phyloP scores from a whole-genome alignment of 352 stramenopile species.

The Discostella stelligera region DNA sequence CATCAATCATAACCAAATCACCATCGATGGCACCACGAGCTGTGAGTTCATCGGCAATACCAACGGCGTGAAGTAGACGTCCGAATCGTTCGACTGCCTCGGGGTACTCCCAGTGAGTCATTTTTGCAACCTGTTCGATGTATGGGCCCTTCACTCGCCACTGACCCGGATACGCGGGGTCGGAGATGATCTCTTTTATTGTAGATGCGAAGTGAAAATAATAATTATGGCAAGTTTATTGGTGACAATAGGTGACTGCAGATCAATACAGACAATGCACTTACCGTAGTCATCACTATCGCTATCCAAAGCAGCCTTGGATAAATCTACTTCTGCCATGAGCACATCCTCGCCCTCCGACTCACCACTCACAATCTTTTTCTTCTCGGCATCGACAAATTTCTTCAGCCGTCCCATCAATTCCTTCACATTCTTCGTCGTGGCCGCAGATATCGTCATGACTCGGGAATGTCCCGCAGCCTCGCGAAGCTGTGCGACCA shows the following conservation, averaged over 20 bases:
- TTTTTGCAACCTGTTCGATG: conserved; percentile 85
- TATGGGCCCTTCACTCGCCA: conserved; percentile 82
- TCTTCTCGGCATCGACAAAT: conserved; percentile 71
- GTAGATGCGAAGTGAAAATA: background rate
- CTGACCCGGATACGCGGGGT: conserved; percentile 84
- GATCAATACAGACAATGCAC: conserved; percentile 12
- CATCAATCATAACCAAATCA: conserved; percentile 84
- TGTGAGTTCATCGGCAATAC: conserved; percentile 75
- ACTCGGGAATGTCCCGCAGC: conserved; percentile 73
- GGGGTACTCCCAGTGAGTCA: conserved; percentile 89
- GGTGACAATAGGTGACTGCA: background rate
- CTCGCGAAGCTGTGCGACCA: conserved; percentile 60
- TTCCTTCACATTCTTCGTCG: conserved; percentile 75
- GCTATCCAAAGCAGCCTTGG: conserved; percentile 68
- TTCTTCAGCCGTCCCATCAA: conserved; percentile 83
- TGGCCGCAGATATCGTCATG: conserved; percentile 77
- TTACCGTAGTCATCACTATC: conserved; percentile 80
- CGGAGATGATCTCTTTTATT: conserved; percentile 72
- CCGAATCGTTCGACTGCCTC: conserved; percentile 85
- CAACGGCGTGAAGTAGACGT: conserved; percentile 78
- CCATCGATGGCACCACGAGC: conserved; percentile 73
- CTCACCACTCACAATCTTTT: conserved; percentile 17
- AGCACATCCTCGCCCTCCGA: conserved; percentile 62
- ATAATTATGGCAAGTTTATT: background rate
- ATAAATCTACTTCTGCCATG: conserved; percentile 72